Evolutionary conservation across 2,329 filamentous ascomycete species (phyloP), one percentile per base, ranked within the genome.

Genomic region (Stenocarpella maydis): DNA sequence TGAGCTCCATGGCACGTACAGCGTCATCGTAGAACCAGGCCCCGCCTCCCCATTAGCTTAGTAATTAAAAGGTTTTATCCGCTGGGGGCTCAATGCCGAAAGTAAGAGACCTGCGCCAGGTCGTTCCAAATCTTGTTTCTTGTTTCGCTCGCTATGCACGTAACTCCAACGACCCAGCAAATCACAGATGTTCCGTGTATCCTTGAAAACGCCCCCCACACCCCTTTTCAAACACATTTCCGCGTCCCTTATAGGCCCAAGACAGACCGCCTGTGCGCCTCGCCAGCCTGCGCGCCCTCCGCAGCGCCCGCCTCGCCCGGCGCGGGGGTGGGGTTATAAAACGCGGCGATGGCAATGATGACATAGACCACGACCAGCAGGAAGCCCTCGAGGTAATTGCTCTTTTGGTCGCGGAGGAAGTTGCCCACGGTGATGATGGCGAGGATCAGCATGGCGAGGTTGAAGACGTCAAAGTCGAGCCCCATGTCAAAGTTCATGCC

Each of bases 371-470:
- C 86, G 21, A 97, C 88, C 73, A 93, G 93, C 21, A 98, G 85
- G 28, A 89, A 87, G 2, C 95, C 95, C 79, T 98, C 95, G 5
- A 98, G 86, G 76, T 97, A 98, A 77, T 97, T 97, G 71, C 90
- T 93, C 84, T 96, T 95, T 73, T 93, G 90, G 77, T 98, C 95
- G 61, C 94, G 86, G 67, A 98, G 81, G 80, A 97, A 97, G 71
- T 94, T 93, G 1, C 94, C 94, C 45, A 97, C 92, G 0, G 94
- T 93, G 50, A 98, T 84, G 74, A 97, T 95, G 34, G 93, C 89
- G 28, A 98, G 85, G 68, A 98, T 89, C 10, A 98, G 83, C 72
- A 97, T 86, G 68, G 92, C 87, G 24, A 97, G 87, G 81, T 97
- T 93, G 83, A 97, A 97, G 17, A 94, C 85, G 74, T 96, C 92